Evolutionary conservation across 2,329 filamentous ascomycete genomes (phyloP).

Genomic region (Aspergillus luchuensis): DNA sequence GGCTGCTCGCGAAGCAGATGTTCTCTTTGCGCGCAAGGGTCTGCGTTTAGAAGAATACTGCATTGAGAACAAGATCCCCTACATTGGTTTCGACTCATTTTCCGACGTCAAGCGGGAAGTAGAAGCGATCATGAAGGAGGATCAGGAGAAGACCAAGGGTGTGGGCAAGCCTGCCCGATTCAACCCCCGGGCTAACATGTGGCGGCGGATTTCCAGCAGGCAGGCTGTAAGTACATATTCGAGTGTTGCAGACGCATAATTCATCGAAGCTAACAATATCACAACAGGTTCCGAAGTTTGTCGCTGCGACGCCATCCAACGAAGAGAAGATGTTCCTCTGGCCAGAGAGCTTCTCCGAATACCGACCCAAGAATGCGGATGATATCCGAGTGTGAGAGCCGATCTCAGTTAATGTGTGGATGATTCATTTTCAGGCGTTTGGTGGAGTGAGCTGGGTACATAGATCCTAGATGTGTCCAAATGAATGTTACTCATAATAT

Average conservation of each 20-base stretch:
- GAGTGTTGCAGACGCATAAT: slow-evolving; percentile 21
- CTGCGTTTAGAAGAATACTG: slow-evolving; percentile 68
- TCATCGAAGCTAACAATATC: slow-evolving; percentile 19
- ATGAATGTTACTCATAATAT: neutral
- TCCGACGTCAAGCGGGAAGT: slow-evolving; percentile 66
- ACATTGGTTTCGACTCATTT: slow-evolving; percentile 67
- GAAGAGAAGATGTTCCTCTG: slow-evolving; percentile 66
- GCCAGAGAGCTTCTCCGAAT: slow-evolving; percentile 60
- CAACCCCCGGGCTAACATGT: slow-evolving; percentile 69
- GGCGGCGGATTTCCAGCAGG: slow-evolving; percentile 64
- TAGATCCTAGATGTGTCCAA: neutral
- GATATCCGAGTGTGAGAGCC: slow-evolving; percentile 4
- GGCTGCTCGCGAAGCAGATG: slow-evolving; percentile 66
- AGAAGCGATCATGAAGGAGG: slow-evolving; percentile 59
- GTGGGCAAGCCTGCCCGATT: slow-evolving; percentile 61
- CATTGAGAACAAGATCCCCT: slow-evolving; percentile 60
- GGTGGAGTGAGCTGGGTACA: neutral
- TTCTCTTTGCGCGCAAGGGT: slow-evolving; percentile 67
- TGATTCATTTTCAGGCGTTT: neutral
- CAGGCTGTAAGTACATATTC: slow-evolving; percentile 46
- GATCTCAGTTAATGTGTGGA: neutral
- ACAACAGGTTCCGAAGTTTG: slow-evolving; percentile 47
- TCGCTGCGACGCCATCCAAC: slow-evolving; percentile 54
- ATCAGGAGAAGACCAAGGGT: slow-evolving; percentile 63
- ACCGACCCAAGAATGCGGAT: slow-evolving; percentile 36